Base-by-base conservation (phyloP, 176 grass and related monocot genomes). In the Cenchrus purpureus region DNA sequence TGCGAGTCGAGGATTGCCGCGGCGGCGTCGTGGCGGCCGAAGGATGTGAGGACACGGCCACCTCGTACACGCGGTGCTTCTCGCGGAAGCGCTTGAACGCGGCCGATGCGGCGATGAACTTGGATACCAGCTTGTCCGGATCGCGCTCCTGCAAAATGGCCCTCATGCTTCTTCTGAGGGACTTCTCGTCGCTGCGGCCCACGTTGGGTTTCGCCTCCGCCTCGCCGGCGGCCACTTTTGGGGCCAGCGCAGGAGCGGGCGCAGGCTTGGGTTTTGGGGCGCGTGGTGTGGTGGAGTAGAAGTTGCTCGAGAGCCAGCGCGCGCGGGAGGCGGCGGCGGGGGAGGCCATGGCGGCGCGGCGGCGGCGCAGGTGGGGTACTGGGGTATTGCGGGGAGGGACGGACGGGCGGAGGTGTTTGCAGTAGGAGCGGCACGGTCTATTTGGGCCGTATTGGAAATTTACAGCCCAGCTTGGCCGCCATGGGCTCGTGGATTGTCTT, bases 61-160 rank as follows among this genome's bases (percentile, higher is more conserved):
- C 48, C 45, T 88, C 82, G 67, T 89, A 92, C 8, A 90, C 71
- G 58, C 83, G 87, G 75, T 90, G 80, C 55, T 53, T 12, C 83
- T 57, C 42, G 65, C 87, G 87, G 87, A 74, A 74, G 3, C 25
- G 13, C 10, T 62, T 3, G n/a, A 20, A 60, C 12, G 45, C 5
- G 42, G 91, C 2, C 32, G 90, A 89, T 6, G 79, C 73, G 5
- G 68, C 52, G 15, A 94, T 6, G 87, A 97, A 97, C 53, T 37
- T 67, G 28, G 87, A 59, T 6, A 84, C 90, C 25, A 89, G 66
- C 87, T 94, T 97, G 10, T 92, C 87, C 15, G 89, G 85, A 19
- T 94, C 66, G 65, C 50, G 74, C 76, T 94, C 37, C 54, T 22
- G 61, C 76, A 79, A 37, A 80, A 94, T 7, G 34, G 4, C 7